Evolutionary conservation across 495 filamentous ascomycete species (phyloP).

Genomic region (Aspergillus nidulans): DNA sequence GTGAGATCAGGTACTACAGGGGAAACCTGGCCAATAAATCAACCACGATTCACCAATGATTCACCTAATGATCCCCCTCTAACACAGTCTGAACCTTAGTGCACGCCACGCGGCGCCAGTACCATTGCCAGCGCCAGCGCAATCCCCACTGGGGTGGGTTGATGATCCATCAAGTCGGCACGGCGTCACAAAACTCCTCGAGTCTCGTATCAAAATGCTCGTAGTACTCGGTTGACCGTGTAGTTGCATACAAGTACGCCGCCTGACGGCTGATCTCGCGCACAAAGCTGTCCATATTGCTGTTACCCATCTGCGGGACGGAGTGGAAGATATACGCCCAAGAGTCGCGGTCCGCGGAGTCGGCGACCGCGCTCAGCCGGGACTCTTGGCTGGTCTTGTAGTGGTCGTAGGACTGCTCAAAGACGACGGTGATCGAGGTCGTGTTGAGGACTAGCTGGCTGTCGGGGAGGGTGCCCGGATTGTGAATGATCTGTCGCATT

Average conservation of each 20-base stretch:
- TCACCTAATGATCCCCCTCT: too few relatives aligned
- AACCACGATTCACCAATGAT: too few relatives aligned
- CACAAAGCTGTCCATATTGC: constrained; percentile 3
- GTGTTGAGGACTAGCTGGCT: constrained; percentile 3
- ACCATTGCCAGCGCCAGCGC: too few relatives aligned
- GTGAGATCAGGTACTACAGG: too few relatives aligned
- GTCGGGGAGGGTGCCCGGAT: constrained; percentile 15
- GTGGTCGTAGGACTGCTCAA: constrained; percentile 11
- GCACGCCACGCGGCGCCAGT: too few relatives aligned
- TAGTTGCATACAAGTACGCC: constrained; percentile 11
- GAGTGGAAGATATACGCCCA: constrained; percentile 16
- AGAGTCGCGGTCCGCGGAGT: not conserved
- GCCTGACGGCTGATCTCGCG: constrained; percentile 9
- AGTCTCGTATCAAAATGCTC: constrained; percentile 10
- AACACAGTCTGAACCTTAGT: too few relatives aligned
- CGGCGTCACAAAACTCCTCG: constrained; percentile 5
- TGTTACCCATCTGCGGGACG: constrained; percentile 5
- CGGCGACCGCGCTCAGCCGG: not conserved
- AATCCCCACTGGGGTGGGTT: not conserved
- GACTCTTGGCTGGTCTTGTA: constrained; percentile 1
- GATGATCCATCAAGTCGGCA: constrained; percentile 5
- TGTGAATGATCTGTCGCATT: constrained; percentile 12
- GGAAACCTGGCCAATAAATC: too few relatives aligned
- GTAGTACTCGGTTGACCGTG: constrained; percentile 7
- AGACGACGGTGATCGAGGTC: constrained; percentile 11